These are phyloP conservation scores for Thelonectria olida DNA, from an alignment of 2,329 filamentous ascomycete genomes.

Conservation along the genomic window DNA sequence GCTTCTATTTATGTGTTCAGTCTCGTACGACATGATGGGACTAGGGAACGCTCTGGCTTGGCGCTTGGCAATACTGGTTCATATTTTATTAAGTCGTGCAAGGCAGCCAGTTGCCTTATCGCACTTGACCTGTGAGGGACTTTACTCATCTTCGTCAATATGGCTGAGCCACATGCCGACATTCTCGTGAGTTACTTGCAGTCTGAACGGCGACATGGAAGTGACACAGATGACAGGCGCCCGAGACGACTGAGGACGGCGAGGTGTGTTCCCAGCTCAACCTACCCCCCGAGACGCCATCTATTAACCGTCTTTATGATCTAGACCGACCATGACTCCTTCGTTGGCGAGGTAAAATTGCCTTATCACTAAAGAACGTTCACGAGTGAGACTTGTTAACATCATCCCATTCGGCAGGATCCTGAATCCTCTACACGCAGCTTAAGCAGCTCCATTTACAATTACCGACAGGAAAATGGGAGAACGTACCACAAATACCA, in stretches of 20 bases:
- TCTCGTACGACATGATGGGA: background rate
- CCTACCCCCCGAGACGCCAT: background rate
- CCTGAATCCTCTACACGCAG: conserved; percentile 5
- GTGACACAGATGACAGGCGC: background rate
- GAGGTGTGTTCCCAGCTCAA: background rate
- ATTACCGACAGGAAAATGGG: conserved; percentile 16
- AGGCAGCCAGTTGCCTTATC: background rate
- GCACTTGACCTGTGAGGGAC: background rate
- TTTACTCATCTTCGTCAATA: background rate
- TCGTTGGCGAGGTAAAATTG: background rate
- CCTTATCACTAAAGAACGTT: background rate
- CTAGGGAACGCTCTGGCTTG: background rate
- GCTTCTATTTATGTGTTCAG: background rate
- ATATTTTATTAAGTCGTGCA: background rate
- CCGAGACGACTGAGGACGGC: background rate
- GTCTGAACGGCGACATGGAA: background rate
- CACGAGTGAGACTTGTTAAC: background rate
- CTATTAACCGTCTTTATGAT: background rate
- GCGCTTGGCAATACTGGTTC: background rate
- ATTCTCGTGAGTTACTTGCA: background rate
- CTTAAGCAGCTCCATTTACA: conserved; percentile 8
- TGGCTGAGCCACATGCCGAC: background rate
- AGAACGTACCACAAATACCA: conserved; percentile 17
- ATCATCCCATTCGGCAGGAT: background rate
- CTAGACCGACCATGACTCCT: background rate